phyloP scores from a whole-genome alignment of 2,329 filamentous ascomycete species.

The Dothidotthia symphoricarpi region DNA sequence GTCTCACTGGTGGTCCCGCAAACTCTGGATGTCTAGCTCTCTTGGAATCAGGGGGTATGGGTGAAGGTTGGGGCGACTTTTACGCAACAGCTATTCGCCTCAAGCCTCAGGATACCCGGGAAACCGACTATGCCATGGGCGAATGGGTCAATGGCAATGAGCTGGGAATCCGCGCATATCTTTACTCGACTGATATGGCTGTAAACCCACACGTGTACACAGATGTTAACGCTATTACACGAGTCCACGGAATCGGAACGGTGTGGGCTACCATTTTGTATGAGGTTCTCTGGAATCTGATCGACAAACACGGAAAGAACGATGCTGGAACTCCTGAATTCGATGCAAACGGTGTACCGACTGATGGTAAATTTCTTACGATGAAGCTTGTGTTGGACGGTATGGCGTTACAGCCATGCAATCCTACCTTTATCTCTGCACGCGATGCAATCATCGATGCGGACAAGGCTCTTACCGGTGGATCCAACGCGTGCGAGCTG shows the following conservation, averaged over 20 bases:
- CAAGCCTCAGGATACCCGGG: conserved; percentile 48
- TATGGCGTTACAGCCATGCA: conserved; percentile 58
- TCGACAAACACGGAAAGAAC: conserved; percentile 57
- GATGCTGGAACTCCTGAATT: conserved; percentile 46
- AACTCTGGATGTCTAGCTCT: conserved; percentile 52
- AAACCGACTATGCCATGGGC: conserved; percentile 51
- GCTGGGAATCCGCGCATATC: conserved; percentile 50
- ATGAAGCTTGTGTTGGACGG: conserved; percentile 56
- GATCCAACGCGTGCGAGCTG: conserved; percentile 52
- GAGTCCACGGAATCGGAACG: conserved; percentile 53
- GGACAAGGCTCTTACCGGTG: conserved; percentile 53
- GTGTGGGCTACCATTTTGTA: conserved; percentile 56
- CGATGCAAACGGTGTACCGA: conserved; percentile 48
- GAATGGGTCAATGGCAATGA: conserved; percentile 50
- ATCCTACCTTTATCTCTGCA: conserved; percentile 54
- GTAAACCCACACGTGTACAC: conserved; percentile 55
- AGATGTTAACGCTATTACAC: conserved; percentile 40
- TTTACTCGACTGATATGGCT: conserved; percentile 53
- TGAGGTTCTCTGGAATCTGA: conserved; percentile 59
- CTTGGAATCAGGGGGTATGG: conserved; percentile 57
- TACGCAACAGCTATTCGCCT: conserved; percentile 54
- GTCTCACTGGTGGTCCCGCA: conserved; percentile 58
- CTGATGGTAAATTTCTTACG: conserved; percentile 53
- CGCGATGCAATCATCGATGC: conserved; percentile 59
- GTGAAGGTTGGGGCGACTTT: conserved; percentile 60